Conservation (phyloP, 2,329 filamentous ascomycete genomes). For the Claviceps maximensis region DNA sequence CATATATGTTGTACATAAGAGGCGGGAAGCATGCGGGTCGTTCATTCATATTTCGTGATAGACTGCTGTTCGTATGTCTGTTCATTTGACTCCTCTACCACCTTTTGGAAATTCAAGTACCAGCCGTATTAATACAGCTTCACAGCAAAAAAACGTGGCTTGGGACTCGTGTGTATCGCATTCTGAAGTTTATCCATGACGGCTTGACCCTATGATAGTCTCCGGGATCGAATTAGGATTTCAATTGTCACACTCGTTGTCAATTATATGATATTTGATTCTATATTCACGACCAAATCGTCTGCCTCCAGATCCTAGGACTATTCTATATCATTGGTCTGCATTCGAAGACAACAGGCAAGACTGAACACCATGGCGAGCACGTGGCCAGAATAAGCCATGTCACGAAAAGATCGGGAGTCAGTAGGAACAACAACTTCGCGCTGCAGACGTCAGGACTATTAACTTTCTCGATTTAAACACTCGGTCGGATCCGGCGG, state of each 20-base stretch:
- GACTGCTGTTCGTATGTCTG: neutral
- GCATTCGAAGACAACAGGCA: neutral
- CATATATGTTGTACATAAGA: neutral
- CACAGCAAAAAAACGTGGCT: neutral
- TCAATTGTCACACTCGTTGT: too few species aligned
- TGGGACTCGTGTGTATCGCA: neutral
- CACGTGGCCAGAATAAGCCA: too few species aligned
- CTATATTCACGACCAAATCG: neutral
- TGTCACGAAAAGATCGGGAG: neutral
- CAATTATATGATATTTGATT: neutral
- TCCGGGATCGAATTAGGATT: neutral
- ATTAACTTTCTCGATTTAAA: neutral
- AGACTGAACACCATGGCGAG: neutral
- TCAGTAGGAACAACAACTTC: neutral
- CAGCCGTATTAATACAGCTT: neutral
- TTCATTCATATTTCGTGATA: neutral
- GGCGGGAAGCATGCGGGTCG: neutral
- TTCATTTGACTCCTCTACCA: neutral
- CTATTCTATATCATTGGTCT: too few species aligned
- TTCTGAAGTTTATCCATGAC: neutral
- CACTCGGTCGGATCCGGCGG: neutral
- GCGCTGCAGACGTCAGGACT: neutral
- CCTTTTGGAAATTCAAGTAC: neutral
- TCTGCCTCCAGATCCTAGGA: neutral
- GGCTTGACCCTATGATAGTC: neutral